Percentiles rank a stretch among this genome's conserved stretches.
Conservation (phyloP, 306 rosid species). For the Trichosanthes cucumerina region DNA sequence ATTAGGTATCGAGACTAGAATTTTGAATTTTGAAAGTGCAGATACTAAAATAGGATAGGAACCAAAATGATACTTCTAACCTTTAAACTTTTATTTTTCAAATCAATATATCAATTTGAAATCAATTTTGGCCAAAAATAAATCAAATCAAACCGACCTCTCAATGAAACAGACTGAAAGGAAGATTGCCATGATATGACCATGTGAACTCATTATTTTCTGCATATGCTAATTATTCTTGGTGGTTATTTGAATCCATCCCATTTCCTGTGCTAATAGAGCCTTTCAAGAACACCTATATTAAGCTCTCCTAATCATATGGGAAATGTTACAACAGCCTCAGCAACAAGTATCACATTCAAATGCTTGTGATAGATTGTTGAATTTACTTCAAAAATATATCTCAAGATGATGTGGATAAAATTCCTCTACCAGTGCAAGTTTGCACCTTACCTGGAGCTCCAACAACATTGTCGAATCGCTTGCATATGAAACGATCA, state of each 20-base stretch:
- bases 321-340: constrained; percentile 1
- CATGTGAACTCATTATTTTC: neutral
- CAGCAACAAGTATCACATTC: constrained; percentile 2
- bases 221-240: neutral
- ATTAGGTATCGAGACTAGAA: too few relatives aligned
- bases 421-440: constrained; percentile 14
- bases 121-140: too few relatives aligned
- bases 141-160: too few relatives aligned
- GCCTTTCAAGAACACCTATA: neutral
- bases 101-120: too few relatives aligned
- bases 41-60: too few relatives aligned
- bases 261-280: neutral
- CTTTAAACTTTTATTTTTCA: too few relatives aligned
- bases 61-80: too few relatives aligned
- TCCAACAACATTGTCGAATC: neutral
- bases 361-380: neutral
- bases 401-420: constrained; percentile 10
- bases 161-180: neutral
- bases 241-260: neutral
- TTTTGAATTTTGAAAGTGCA: too few relatives aligned
- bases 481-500: neutral
- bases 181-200: neutral
- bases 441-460: constrained; percentile 17
- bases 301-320: neutral
- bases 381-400: neutral